phyloP scores from a whole-genome alignment of 2,329 filamentous ascomycete species.

The Colletotrichum chrysophilum region DNA sequence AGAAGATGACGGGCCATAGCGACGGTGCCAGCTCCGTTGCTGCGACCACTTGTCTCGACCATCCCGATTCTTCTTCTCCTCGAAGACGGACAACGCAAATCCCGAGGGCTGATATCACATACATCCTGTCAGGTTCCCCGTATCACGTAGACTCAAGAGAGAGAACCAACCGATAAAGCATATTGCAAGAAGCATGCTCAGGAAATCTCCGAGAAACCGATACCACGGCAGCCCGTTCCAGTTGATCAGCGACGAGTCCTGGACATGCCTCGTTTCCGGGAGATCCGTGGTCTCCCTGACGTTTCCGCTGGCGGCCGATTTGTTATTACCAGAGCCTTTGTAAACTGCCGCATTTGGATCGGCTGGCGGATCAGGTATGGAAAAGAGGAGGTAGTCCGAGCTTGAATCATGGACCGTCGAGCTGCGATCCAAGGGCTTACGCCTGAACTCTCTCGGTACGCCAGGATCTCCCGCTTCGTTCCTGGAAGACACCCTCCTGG shows the following conservation, averaged over 20 bases:
- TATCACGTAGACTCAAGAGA: neutral
- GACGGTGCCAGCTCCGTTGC: neutral
- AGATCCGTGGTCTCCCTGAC: neutral
- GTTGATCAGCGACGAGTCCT: neutral
- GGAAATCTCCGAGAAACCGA: neutral
- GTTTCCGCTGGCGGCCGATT: neutral
- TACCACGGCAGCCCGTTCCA: neutral
- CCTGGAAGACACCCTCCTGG: neutral
- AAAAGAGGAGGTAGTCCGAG: neutral
- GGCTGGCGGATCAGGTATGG: neutral
- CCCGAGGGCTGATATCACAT: neutral
- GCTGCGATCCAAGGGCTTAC: neutral
- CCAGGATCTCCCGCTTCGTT: neutral
- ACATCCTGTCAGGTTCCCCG: neutral
- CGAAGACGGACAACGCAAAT: neutral
- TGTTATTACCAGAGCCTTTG: accelerated
- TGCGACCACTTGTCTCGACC: neutral
- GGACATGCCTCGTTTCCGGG: neutral
- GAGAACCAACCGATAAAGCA: neutral
- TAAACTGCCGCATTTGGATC: neutral
- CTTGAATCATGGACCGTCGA: neutral
- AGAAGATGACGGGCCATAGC: neutral
- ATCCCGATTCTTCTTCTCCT: neutral
- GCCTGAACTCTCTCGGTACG: neutral
- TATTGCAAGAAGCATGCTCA: neutral